Evolutionary conservation across 1,284 basidiomycete genomes (phyloP).

Genomic region (Cutaneotrichosporon cavernicola): DNA sequence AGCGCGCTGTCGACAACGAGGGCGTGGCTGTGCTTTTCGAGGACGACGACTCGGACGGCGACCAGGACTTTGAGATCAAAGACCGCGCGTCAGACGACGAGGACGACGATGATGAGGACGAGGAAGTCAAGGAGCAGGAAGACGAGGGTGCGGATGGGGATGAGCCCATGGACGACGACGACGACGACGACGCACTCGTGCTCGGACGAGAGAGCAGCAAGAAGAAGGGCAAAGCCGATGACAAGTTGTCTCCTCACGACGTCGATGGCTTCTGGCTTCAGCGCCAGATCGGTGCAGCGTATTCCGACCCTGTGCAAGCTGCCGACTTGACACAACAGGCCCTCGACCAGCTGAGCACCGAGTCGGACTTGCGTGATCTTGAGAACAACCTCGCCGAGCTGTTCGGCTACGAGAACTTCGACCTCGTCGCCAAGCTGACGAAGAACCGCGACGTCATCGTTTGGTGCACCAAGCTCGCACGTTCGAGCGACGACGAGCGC

Average conservation of each 20-base stretch:
- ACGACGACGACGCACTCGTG: slow-evolving; percentile 59
- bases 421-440: slow-evolving; percentile 84
- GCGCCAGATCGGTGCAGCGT: slow-evolving; percentile 83
- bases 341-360: slow-evolving; percentile 83
- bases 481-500: slow-evolving; percentile 83
- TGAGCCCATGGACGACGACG: slow-evolving; percentile 57
- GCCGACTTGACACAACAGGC: slow-evolving; percentile 86
- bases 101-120: slow-evolving; percentile 65
- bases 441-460: slow-evolving; percentile 95
- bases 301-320: slow-evolving; percentile 90
- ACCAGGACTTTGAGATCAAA: slow-evolving; percentile 67
- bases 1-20: slow-evolving; percentile 60
- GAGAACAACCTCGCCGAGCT: slow-evolving; percentile 98
- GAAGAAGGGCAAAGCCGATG: slow-evolving; percentile 50
- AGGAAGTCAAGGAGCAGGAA: slow-evolving; percentile 56
- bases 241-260: slow-evolving; percentile 82
- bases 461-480: slow-evolving; percentile 96
- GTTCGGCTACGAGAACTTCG: slow-evolving; percentile 89
- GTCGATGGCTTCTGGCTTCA: slow-evolving; percentile 99
- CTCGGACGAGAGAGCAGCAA: slow-evolving; percentile 57
- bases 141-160: slow-evolving; percentile 52
- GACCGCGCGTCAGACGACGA: slow-evolving; percentile 59
- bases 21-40: slow-evolving; percentile 96
- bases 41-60: slow-evolving; percentile 86
- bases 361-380: slow-evolving; percentile 85